Evolutionary conservation across 345 rosid genomes (phyloP).

Genomic region (Isatis tinctoria): DNA sequence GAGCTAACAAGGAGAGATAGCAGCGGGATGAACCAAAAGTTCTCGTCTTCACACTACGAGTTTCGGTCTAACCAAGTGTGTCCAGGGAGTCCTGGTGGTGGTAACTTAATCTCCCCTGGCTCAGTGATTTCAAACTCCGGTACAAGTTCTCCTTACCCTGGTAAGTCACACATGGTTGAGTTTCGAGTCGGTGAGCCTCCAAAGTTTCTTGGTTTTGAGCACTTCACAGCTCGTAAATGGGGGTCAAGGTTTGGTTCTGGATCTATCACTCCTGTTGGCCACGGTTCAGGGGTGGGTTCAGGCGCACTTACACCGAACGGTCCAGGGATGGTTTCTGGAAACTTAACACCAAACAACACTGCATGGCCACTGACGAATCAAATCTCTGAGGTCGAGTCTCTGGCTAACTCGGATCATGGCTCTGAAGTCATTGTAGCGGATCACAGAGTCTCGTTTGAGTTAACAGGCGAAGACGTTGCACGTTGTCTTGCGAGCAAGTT

Average conservation of each 20-base stretch:
- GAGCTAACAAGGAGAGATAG: slow-evolving; percentile 73
- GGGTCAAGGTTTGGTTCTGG: slow-evolving; percentile 90
- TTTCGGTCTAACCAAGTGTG: slow-evolving; percentile 55
- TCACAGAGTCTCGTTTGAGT: slow-evolving; percentile 89
- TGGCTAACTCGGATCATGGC: slow-evolving; percentile 45
- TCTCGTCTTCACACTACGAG: slow-evolving; percentile 59
- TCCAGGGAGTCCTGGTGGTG: slow-evolving; percentile 84
- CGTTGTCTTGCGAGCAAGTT: slow-evolving; percentile 64
- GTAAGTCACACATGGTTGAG: slow-evolving; percentile 55
- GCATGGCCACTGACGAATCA: slow-evolving; percentile 45
- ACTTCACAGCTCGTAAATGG: slow-evolving; percentile 70
- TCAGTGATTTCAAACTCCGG: slow-evolving; percentile 78
- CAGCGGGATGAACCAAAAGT: slow-evolving; percentile 52
- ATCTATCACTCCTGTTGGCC: slow-evolving; percentile 74
- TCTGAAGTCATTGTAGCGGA: slow-evolving; percentile 33
- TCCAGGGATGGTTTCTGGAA: slow-evolving; percentile 62
- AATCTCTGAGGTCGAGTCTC: slow-evolving; percentile 46
- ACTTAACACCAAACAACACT: slow-evolving; percentile 54
- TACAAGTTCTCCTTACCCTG: slow-evolving; percentile 84
- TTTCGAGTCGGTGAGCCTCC: slow-evolving; percentile 61
- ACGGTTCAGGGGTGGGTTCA: slow-evolving; percentile 72
- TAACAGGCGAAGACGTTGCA: slow-evolving; percentile 94
- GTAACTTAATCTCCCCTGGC: slow-evolving; percentile 75
- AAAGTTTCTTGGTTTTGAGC: slow-evolving; percentile 61
- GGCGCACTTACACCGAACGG: slow-evolving; percentile 73